These are phyloP conservation scores for Yamadazyma sp. DNA, from an alignment of 805 yeast species.

Conservation along the genomic window DNA sequence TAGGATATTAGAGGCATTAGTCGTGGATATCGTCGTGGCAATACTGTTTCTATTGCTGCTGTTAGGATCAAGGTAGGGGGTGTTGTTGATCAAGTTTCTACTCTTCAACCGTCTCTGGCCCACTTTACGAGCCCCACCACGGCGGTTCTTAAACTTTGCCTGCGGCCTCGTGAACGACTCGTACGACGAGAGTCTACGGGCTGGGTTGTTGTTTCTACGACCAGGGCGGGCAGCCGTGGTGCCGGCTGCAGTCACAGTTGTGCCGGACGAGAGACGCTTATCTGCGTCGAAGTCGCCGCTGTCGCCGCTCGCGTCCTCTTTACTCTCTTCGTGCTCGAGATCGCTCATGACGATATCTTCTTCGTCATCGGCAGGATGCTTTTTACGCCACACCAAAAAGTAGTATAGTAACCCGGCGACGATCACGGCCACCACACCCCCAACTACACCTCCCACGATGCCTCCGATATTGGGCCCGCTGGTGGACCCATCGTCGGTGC, in stretches of 20 bases:
- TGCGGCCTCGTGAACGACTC: constrained; percentile 46
- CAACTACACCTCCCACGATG: constrained; percentile 44
- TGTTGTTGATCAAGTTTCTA: constrained; percentile 14
- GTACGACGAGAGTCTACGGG: constrained; percentile 37
- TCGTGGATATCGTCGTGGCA: constrained; percentile 64
- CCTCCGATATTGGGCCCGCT: constrained; percentile 30
- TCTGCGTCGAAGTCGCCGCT: constrained; percentile 14
- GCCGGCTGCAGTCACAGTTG: constrained; percentile 2
- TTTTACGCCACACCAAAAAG: constrained; percentile 32
- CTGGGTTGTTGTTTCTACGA: constrained; percentile 8
- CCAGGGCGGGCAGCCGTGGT: not conserved
- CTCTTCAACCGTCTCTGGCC: constrained; percentile 19
- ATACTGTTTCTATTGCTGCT: constrained; percentile 32
- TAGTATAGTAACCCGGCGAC: constrained; percentile 28
- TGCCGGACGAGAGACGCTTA: constrained; percentile 1
- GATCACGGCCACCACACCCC: constrained; percentile 31
- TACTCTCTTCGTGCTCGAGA: constrained; percentile 17
- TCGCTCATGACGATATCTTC: constrained; percentile 24
- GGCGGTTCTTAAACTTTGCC: constrained; percentile 18
- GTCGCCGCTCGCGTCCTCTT: constrained; percentile 20
- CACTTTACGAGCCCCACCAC: constrained; percentile 17
- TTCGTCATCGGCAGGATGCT: constrained; percentile 28
- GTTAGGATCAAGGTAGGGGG: constrained; percentile 22
- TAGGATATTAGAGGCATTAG: constrained; percentile 82
- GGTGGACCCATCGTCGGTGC: constrained; percentile 10